phyloP scores from a whole-genome alignment of 768 basidiomycete genomes.

The Ramaria sp. region DNA sequence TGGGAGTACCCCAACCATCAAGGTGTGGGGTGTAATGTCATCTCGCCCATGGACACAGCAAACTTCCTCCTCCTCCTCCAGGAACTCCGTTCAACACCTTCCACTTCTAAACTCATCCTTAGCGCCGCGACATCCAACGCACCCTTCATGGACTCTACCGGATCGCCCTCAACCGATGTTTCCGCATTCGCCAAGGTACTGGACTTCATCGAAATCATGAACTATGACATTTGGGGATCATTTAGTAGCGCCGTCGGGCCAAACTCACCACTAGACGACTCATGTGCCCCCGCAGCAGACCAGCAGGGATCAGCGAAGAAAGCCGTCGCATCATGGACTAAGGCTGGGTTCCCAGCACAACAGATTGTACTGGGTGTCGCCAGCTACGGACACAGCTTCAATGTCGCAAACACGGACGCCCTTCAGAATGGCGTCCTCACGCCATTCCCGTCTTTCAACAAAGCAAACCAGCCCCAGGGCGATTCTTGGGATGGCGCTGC shows the following conservation, averaged over 20 bases:
- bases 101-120: conserved; percentile 49
- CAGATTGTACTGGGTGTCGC: conserved; percentile 80
- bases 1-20: conserved; percentile 77
- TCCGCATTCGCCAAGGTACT: conserved; percentile 55
- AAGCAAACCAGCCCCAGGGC: conserved; percentile 32
- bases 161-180: conserved; percentile 49
- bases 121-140: conserved; percentile 58
- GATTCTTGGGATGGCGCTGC: conserved; percentile 48
- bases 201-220: conserved; percentile 59
- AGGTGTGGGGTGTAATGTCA: conserved; percentile 62
- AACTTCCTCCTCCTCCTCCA: conserved; percentile 76
- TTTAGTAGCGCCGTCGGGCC: conserved; percentile 51
- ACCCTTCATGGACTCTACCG: conserved; percentile 54
- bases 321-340: conserved; percentile 63
- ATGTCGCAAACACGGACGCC: conserved; percentile 28
- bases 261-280: conserved; percentile 75
- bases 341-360: conserved; percentile 63
- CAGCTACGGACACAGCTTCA: conserved; percentile 72
- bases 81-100: conserved; percentile 47
- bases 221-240: conserved; percentile 43
- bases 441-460: conserved; percentile 44
- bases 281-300: conserved; percentile 48
- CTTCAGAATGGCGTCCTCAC: conserved; percentile 25
- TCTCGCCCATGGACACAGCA: conserved; percentile 52
- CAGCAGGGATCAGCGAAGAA: conserved; percentile 69